Conservation (phyloP, 1,284 basidiomycete species). For the Cutaneotrichosporon cyanovorans region DNA sequence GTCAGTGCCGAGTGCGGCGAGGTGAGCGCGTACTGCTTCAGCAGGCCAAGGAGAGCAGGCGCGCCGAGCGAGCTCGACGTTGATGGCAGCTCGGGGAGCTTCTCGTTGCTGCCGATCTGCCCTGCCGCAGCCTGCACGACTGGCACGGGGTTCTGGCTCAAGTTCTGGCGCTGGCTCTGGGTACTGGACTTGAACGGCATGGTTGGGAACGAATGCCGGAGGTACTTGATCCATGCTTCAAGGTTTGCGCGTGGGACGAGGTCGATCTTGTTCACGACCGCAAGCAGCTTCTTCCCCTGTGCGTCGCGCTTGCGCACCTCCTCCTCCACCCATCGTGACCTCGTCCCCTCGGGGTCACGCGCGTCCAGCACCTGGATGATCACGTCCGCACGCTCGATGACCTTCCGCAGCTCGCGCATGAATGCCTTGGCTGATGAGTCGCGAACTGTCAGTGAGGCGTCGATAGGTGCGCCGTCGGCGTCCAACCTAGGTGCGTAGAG, state of each 20-base stretch:
- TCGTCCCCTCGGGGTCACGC: slow-evolving; percentile 80
- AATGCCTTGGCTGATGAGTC: slow-evolving; percentile 56
- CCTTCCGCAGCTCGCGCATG: slow-evolving; percentile 71
- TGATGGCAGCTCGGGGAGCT: slow-evolving; percentile 48
- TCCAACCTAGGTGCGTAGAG: slow-evolving; percentile 43
- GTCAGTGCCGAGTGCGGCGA: slow-evolving; percentile 65
- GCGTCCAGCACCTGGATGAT: slow-evolving; percentile 74
- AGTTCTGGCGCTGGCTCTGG: slow-evolving; percentile 67
- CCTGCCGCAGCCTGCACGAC: slow-evolving; percentile 27
- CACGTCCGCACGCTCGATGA: slow-evolving; percentile 88
- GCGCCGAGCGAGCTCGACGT: slow-evolving; percentile 59
- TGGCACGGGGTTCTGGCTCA: slow-evolving; percentile 50
- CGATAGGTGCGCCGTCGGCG: slow-evolving; percentile 44
- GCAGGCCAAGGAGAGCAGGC: slow-evolving; percentile 64
- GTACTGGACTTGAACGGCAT: slow-evolving; percentile 88
- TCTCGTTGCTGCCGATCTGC: slow-evolving; percentile 41
- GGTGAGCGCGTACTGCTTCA: slow-evolving; percentile 80
- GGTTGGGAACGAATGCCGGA: slow-evolving; percentile 85
- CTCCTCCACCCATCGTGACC: slow-evolving; percentile 79
- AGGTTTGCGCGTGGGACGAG: slow-evolving; percentile 83
- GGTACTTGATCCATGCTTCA: slow-evolving; percentile 79
- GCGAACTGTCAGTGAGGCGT: slow-evolving; percentile 52
- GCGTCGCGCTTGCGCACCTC: slow-evolving; percentile 74
- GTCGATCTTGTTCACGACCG: slow-evolving; percentile 89
- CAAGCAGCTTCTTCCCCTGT: slow-evolving; percentile 80